Evolutionary conservation across 768 basidiomycete species (phyloP), one percentile per base, ranked within the genome.

Genomic region (Tulasnella sp.): DNA sequence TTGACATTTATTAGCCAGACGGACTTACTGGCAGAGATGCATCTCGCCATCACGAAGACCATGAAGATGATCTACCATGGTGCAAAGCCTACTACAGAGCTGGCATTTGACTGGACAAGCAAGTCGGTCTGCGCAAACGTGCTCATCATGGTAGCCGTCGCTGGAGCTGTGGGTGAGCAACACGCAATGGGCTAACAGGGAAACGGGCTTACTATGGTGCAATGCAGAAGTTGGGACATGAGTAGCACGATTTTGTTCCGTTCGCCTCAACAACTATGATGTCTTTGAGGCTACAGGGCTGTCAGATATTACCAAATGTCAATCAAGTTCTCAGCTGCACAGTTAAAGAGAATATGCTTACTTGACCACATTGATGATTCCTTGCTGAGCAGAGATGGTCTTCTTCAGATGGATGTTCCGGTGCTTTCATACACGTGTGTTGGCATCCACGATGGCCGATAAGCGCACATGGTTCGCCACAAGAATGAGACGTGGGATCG

Each of bases 11-110:
- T 29, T 24, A 20, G 1, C 16, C n/a, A 29, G 19, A 35, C 4
- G 5, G 25, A 64, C 64, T 31, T 16, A 77, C 78, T 77, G 77
- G 66, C 78, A 80, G 29, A 80, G 68, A 64, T 80, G 78, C 24
- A 70, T 52, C 0, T 66, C 63, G 4, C 49, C 59, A 2, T 56
- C 48, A 20, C 68, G 58, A 3, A 77, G 63, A 1, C 69, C 75
- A 47, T 80, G 78, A 39, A 79, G 64, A 63, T 79, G 79, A 51
- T 75, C 61, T 19, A 58, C 56, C 40, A 64, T 57, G 1, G 69
- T 63, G 53, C 78, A 80, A 16, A 76, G 63, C 13, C 76, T 67
- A 55, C 69, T 73, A 58, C 79, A 81, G 3, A 81, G 60, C 45
- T 73, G 66, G 56, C 78, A 80, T 2, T 61, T 54, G 7, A 76